phyloP scores from a whole-genome alignment of 2,329 filamentous ascomycete species.

The Exophiala phaeomuriformis region DNA sequence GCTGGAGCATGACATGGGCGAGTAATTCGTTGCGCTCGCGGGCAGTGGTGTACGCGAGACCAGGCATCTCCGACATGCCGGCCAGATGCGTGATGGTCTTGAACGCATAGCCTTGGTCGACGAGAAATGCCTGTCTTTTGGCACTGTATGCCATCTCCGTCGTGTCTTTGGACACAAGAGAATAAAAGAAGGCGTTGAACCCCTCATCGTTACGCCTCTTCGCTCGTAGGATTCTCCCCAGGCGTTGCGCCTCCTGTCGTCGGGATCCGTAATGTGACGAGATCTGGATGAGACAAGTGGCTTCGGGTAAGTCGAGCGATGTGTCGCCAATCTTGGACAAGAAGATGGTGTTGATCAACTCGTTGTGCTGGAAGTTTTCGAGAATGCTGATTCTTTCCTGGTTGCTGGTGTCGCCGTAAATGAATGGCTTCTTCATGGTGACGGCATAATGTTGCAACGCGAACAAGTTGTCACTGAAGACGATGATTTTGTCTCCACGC shows the following conservation, averaged over 20 bases:
- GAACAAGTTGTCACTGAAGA: constrained; percentile 96
- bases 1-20: constrained; percentile 81
- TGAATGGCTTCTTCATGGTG: constrained; percentile 78
- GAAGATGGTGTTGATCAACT: constrained; percentile 84
- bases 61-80: constrained; percentile 76
- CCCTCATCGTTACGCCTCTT: constrained; percentile 96
- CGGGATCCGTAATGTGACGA: constrained; percentile 96
- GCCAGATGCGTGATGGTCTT: constrained; percentile 96
- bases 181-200: constrained; percentile 99
- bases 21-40: constrained; percentile 77
- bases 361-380: constrained; percentile 92
- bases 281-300: constrained; percentile 93
- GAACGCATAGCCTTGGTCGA: constrained; percentile 97
- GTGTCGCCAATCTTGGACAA: constrained; percentile 97
- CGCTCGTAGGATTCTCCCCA: constrained; percentile 86
- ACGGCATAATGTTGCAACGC: constrained; percentile 78
- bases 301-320: constrained; percentile 92
- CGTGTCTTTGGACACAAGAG: constrained; percentile 92
- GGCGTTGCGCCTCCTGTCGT: constrained; percentile 87
- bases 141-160: constrained; percentile 97
- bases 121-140: constrained; percentile 91
- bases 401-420: constrained; percentile 83
- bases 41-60: constrained; percentile 70
- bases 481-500: constrained; percentile 93
- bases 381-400: constrained; percentile 78